Evolutionary conservation across 768 basidiomycete species (phyloP), one percentile per base, ranked within the genome.

Genomic region (Suillus spraguei): DNA sequence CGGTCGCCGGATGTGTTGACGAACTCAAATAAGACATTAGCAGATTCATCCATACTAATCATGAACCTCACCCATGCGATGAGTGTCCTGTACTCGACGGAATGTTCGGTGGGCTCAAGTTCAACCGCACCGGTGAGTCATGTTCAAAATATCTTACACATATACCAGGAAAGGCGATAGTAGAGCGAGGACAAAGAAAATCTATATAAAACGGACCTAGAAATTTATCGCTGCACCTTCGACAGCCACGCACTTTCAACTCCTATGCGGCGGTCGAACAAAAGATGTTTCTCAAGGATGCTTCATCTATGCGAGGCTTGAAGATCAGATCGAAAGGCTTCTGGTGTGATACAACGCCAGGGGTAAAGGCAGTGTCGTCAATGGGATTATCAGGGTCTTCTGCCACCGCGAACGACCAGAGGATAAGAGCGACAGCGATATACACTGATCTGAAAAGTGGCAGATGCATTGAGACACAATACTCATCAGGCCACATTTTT

Each of bases 271-370:
- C n/a, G 13, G 35, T 54, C 13, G 53, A 54, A 36, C 13, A 8
- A 8, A 55, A 55, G 5, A 62, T 42, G 17, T 7, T 33, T 22
- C 9, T 67, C 63, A 72, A n/a, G 28, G 28, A 28, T 28, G 28
- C 28, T 28, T 28, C 28, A 28, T 28, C 28, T 4, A 28, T 28
- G 28, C 87, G 71, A 0, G 86, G 85, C 63, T 82, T 81, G 67
- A 90, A 89, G 8, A 70, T 59, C 5, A 85, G 81, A 28, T 78
- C 79, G 68, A 90, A 91, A 5, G 86, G 86, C 54, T 81, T 68
- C 2, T 88, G 88, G 61, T 88, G 88, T 0, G 82, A 80, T 68
- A 89, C 88, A 13, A 86, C 85, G 7, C 82, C 84, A 66, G 87
- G 83, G 1, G 84, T 85, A 67, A 90, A 89, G 0, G 81, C 86